Percentiles rank a stretch among this genome's conserved stretches.
phyloP scores from a whole-genome alignment of 2,329 filamentous ascomycete genomes.

The Aureobasidium pullulans region DNA sequence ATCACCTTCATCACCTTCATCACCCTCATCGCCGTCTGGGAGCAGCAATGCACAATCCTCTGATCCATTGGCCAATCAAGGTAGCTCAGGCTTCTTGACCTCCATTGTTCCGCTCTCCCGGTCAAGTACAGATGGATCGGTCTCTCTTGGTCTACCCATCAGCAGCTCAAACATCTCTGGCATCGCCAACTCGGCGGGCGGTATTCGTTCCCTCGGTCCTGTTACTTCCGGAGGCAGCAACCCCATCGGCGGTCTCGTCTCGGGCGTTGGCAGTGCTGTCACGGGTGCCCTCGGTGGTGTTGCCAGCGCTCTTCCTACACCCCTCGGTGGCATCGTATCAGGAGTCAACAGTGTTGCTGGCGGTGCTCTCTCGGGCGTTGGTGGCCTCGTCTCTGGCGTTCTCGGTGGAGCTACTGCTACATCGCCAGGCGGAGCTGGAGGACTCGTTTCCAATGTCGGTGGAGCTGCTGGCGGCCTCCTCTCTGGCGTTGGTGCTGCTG shows the following conservation, averaged over 20 bases:
- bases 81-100: slow-evolving; percentile 7
- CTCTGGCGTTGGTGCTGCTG: background rate
- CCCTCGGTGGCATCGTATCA: background rate
- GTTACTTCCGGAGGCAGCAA: background rate
- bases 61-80: background rate
- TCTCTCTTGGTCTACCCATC: background rate
- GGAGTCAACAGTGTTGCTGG: background rate
- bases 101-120: background rate
- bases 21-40: background rate
- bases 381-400: background rate
- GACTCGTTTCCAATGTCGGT: background rate
- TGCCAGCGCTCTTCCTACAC: background rate
- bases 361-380: background rate
- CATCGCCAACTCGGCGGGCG: background rate
- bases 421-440: background rate
- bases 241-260: background rate
- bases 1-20: background rate
- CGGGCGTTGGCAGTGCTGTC: background rate
- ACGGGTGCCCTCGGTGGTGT: background rate
- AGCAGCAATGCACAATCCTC: background rate
- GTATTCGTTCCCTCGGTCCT: background rate
- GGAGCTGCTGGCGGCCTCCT: background rate
- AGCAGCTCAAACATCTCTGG: slow-evolving; percentile 1
- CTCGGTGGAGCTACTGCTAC: background rate
- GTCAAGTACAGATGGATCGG: background rate